Conservation (phyloP, 2,329 filamentous ascomycete genomes). For the Purpureocillium takamizusanense region DNA sequence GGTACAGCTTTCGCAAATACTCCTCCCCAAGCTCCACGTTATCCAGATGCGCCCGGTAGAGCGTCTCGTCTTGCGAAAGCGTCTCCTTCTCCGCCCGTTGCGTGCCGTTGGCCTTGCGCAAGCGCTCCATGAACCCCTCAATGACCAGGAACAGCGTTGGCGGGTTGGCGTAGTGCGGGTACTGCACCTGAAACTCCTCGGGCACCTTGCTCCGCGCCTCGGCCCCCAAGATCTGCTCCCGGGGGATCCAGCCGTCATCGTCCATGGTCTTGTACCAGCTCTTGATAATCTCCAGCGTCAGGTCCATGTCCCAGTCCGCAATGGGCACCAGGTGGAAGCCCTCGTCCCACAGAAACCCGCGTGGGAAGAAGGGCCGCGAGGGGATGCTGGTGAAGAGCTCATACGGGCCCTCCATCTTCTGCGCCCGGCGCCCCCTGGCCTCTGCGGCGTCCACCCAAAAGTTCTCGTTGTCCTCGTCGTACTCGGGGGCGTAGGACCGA, state of each 20-base stretch:
- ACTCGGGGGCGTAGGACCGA: constrained; percentile 82
- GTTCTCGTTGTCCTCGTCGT: constrained; percentile 88
- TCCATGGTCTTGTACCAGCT: constrained; percentile 98
- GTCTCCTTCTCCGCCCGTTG: constrained; percentile 31
- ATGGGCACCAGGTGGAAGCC: constrained; percentile 91
- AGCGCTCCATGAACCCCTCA: constrained; percentile 73
- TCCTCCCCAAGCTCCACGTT: constrained; percentile 58
- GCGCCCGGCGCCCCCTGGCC: constrained; percentile 59
- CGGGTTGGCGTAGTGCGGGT: constrained; percentile 95
- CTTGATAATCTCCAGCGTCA: constrained; percentile 78
- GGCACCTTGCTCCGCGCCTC: constrained; percentile 96
- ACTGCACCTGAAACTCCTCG: constrained; percentile 85
- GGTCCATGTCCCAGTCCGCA: constrained; percentile 86
- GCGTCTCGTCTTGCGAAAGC: constrained; percentile 30
- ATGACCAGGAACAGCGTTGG: constrained; percentile 89
- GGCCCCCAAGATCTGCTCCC: constrained; percentile 86
- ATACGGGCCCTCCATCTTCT: constrained; percentile 69
- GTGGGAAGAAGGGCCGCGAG: constrained; percentile 89
- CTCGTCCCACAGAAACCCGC: constrained; percentile 97
- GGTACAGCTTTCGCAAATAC: constrained; percentile 73
- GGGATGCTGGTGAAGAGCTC: constrained; percentile 89
- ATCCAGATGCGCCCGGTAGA: constrained; percentile 57
- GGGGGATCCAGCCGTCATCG: constrained; percentile 92
- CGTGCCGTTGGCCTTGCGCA: constrained; percentile 48
- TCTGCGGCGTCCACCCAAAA: constrained; percentile 91